Conservation (phyloP, 495 filamentous ascomycete genomes). For the Pseudomonodictys pantanalensis region DNA sequence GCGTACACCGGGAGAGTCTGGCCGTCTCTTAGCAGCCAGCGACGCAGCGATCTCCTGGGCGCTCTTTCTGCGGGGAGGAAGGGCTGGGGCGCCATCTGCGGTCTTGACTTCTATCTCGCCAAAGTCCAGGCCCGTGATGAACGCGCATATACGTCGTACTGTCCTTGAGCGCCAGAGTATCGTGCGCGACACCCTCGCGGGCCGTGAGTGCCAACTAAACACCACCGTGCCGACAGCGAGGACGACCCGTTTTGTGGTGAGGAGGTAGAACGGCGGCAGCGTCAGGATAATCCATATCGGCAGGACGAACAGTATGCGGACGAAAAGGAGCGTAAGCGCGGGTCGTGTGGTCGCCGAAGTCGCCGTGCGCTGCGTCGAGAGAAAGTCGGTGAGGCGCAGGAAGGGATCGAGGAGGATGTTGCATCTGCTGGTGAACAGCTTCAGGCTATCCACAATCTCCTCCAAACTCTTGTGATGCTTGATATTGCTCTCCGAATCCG, state of each 20-base stretch:
- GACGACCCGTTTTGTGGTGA: constrained; percentile 81
- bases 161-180: constrained; percentile 85
- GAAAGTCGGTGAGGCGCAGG: constrained; percentile 82
- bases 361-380: constrained; percentile 85
- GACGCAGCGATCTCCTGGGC: constrained; percentile 37
- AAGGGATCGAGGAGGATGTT: constrained; percentile 89
- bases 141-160: constrained; percentile 62
- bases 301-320: constrained; percentile 81
- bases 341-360: constrained; percentile 89
- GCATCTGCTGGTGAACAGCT: constrained; percentile 81
- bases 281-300: constrained; percentile 84
- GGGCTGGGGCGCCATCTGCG: constrained; percentile 20
- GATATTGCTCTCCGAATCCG: constrained; percentile 60
- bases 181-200: constrained; percentile 77
- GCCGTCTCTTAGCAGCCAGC: constrained; percentile 46
- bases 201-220: constrained; percentile 86
- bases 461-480: constrained; percentile 84
- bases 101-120: constrained; percentile 34
- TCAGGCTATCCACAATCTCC: constrained; percentile 91
- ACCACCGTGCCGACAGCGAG: constrained; percentile 75
- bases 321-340: constrained; percentile 84
- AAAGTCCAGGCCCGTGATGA: constrained; percentile 78
- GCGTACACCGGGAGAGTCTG: constrained; percentile 69
- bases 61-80: constrained; percentile 31
- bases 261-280: constrained; percentile 74